A percentile compares a stretch with the other conserved stretches of the same genome.
phyloP scores from a whole-genome alignment of 2,329 filamentous ascomycete species.

The Magnaporthiopsis incrustans region DNA sequence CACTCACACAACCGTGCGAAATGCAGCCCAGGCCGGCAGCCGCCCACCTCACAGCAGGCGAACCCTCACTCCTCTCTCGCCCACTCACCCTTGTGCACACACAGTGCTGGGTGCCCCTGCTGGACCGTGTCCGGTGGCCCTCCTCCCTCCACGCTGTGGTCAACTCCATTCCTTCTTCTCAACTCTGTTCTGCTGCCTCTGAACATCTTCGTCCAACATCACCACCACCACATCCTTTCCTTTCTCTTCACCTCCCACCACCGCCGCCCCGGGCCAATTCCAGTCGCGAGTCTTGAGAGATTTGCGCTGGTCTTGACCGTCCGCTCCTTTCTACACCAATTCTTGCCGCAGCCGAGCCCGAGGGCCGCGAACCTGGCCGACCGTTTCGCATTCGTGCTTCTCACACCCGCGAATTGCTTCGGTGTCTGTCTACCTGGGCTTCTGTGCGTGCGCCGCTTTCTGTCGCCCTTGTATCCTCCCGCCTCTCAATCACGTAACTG shows the following conservation, averaged over 20 bases:
- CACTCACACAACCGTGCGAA: neutral
- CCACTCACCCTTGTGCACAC: neutral
- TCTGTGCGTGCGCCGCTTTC: neutral
- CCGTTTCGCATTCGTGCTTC: neutral
- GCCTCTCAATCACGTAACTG: neutral
- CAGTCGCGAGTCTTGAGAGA: slow-evolving; percentile 41
- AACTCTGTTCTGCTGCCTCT: slow-evolving; percentile 3
- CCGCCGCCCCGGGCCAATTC: slow-evolving; percentile 44
- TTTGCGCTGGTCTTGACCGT: slow-evolving; percentile 53
- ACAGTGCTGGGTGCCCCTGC: neutral
- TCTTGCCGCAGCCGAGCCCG: neutral
- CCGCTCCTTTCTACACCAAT: slow-evolving; percentile 38
- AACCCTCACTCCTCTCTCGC: neutral
- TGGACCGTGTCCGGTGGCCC: slow-evolving; percentile 3
- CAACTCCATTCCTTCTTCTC: slow-evolving; percentile 4
- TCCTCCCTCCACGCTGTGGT: slow-evolving; percentile 3
- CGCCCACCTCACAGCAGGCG: neutral
- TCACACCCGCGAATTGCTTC: slow-evolving; percentile 7
- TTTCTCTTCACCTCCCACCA: slow-evolving; percentile 16
- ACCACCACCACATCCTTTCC: slow-evolving; percentile 9
- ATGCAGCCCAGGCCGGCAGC: neutral
- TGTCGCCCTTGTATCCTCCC: neutral
- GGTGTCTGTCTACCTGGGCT: neutral
- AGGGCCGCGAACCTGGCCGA: neutral
- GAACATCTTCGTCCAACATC: slow-evolving; percentile 4